Evolutionary conservation across 1,284 basidiomycete species (phyloP).

Genomic region (Clitocybe nebularis): DNA sequence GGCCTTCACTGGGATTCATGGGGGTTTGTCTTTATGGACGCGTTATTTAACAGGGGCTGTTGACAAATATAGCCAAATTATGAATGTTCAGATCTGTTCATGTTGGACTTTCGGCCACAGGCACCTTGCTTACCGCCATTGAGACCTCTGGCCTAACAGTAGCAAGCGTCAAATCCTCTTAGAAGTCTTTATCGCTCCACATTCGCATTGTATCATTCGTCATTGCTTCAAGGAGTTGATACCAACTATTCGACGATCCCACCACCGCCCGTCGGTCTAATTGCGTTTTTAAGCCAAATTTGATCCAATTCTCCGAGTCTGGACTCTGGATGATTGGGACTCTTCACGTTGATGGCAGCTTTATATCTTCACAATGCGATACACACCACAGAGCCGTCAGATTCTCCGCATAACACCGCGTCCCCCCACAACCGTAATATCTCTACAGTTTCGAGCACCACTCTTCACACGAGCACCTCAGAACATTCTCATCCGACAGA

Average conservation of each 20-base stretch:
- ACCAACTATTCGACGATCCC: background rate
- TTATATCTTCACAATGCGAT: constrained; percentile 54
- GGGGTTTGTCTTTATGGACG: constrained; percentile 16
- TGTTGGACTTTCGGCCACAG: background rate
- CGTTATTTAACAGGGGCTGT: constrained; percentile 5
- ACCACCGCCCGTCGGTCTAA: constrained; percentile 2
- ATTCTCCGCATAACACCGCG: constrained; percentile 16
- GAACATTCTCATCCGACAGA: constrained; percentile 48
- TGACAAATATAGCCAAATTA: constrained; percentile 13
- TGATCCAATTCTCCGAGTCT: constrained; percentile 5
- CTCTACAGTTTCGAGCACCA: constrained; percentile 48
- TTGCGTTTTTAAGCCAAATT: background rate
- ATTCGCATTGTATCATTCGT: background rate
- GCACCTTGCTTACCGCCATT: background rate
- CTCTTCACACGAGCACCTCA: constrained; percentile 43
- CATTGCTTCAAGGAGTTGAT: background rate
- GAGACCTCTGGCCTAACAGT: background rate
- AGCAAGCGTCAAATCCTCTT: background rate
- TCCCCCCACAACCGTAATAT: constrained; percentile 40
- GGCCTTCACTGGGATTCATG: no score
- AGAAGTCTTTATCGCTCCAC: background rate
- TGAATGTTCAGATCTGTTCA: constrained; percentile 10
- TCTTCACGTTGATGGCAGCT: constrained; percentile 41
- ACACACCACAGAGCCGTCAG: constrained; percentile 37
- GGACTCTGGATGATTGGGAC: constrained; percentile 10